Evolutionary conservation across 2,329 filamentous ascomycete genomes (phyloP).

Genomic region (Cadophora malorum): DNA sequence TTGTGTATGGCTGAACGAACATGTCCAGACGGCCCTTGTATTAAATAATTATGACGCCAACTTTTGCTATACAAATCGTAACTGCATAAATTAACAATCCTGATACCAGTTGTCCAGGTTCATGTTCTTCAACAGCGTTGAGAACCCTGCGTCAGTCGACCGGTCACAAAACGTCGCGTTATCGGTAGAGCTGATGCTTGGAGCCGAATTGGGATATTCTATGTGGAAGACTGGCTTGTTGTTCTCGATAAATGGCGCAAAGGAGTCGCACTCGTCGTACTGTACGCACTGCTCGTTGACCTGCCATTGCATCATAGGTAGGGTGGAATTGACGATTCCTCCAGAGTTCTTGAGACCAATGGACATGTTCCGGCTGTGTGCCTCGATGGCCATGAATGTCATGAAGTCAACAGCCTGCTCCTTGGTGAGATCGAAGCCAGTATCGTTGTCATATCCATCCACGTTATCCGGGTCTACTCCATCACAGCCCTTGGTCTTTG

Average conservation of each 20-base stretch:
- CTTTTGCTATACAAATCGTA: neutral
- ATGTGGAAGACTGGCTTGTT: slow-evolving; percentile 76
- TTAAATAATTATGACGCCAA: slow-evolving; percentile 2
- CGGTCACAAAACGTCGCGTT: slow-evolving; percentile 25
- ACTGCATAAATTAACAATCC: neutral
- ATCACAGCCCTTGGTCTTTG: slow-evolving; percentile 67
- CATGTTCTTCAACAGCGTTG: slow-evolving; percentile 34
- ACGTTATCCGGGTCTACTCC: slow-evolving; percentile 76
- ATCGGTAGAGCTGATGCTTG: slow-evolving; percentile 9
- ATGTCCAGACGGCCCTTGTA: neutral
- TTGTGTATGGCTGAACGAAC: neutral
- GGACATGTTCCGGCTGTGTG: slow-evolving; percentile 60
- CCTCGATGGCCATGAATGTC: slow-evolving; percentile 64
- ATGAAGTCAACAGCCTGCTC: slow-evolving; percentile 65
- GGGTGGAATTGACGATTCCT: slow-evolving; percentile 58
- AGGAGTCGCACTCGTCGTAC: slow-evolving; percentile 64
- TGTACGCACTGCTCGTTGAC: slow-evolving; percentile 75
- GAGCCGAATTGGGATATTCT: slow-evolving; percentile 63
- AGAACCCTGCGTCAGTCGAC: slow-evolving; percentile 28
- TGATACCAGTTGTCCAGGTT: slow-evolving; percentile 31
- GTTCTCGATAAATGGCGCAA: slow-evolving; percentile 62
- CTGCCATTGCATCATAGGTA: slow-evolving; percentile 64
- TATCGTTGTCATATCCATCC: slow-evolving; percentile 70
- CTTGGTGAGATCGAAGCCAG: slow-evolving; percentile 65
- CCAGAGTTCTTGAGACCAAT: slow-evolving; percentile 74